Percentiles rank a stretch among this genome's conserved stretches.
phyloP scores from a whole-genome alignment of 2,329 filamentous ascomycete species.

The Xylaria sp. region DNA sequence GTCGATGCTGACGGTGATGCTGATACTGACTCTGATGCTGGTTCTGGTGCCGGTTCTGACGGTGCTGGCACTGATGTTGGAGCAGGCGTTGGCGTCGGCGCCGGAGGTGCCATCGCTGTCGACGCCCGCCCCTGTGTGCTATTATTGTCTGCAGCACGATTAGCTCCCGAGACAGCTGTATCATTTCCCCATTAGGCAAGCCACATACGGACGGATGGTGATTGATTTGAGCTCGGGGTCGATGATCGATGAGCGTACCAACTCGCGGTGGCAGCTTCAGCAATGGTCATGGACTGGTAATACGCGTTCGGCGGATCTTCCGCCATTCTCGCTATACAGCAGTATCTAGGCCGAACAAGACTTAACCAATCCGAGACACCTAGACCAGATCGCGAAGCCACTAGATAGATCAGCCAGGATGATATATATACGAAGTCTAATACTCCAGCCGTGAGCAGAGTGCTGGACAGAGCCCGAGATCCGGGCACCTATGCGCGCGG shows the following conservation, averaged over 20 bases:
- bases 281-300: constrained; percentile 33
- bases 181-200: background rate
- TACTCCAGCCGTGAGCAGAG: too few species aligned
- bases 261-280: constrained; percentile 33
- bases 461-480: too few species aligned
- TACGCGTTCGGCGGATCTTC: constrained; percentile 15
- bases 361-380: too few species aligned
- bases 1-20: background rate
- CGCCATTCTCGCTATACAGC: constrained; percentile 27
- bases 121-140: background rate
- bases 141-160: background rate
- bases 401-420: too few species aligned
- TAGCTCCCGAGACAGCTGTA: background rate
- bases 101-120: background rate
- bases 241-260: constrained; percentile 35
- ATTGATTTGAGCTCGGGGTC: constrained; percentile 19
- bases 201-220: constrained; percentile 26
- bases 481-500: background rate
- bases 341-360: too few species aligned
- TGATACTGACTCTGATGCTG: too few species aligned
- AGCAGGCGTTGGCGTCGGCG: background rate
- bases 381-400: background rate
- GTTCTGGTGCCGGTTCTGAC: background rate
- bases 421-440: too few species aligned
- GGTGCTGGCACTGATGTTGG: background rate